These are phyloP conservation scores for Talaromyces adpressus DNA, from an alignment of 495 filamentous ascomycete genomes.

Conservation along the genomic window DNA sequence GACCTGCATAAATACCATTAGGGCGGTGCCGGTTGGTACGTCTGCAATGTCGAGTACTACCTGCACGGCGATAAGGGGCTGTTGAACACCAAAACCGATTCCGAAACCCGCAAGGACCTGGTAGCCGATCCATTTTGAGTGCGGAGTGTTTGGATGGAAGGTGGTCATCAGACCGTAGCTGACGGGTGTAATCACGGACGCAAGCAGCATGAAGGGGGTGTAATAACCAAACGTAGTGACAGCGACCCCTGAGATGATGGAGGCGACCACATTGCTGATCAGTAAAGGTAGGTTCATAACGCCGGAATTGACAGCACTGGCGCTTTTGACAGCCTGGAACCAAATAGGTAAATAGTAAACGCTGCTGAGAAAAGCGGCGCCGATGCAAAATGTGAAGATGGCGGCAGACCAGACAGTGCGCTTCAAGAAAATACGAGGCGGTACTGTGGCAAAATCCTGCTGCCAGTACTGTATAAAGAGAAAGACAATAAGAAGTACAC, in stretches of 20 bases:
- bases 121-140: neutral
- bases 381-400: slow-evolving; percentile 1
- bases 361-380: slow-evolving; percentile 26
- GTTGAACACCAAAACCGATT: neutral
- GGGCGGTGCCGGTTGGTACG: neutral
- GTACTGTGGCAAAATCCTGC: neutral
- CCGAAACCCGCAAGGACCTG: slow-evolving; percentile 2
- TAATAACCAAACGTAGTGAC: slow-evolving; percentile 25
- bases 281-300: slow-evolving; percentile 21
- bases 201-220: slow-evolving; percentile 51
- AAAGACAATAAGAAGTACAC: slow-evolving; percentile 18
- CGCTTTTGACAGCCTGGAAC: slow-evolving; percentile 14
- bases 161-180: slow-evolving; percentile 14
- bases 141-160: neutral
- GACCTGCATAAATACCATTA: slow-evolving; percentile 5
- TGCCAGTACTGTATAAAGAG: slow-evolving; percentile 14
- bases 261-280: slow-evolving; percentile 16
- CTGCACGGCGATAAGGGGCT: slow-evolving; percentile 3
- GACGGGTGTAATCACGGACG: slow-evolving; percentile 7
- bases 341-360: slow-evolving; percentile 4
- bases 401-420: neutral
- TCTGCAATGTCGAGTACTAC: neutral
- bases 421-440: slow-evolving; percentile 1
- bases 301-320: slow-evolving; percentile 20
- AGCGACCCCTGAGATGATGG: slow-evolving; percentile 13